Evolutionary conservation across 352 stramenopile species (phyloP).

Genomic region (Pythium myriotylum): DNA sequence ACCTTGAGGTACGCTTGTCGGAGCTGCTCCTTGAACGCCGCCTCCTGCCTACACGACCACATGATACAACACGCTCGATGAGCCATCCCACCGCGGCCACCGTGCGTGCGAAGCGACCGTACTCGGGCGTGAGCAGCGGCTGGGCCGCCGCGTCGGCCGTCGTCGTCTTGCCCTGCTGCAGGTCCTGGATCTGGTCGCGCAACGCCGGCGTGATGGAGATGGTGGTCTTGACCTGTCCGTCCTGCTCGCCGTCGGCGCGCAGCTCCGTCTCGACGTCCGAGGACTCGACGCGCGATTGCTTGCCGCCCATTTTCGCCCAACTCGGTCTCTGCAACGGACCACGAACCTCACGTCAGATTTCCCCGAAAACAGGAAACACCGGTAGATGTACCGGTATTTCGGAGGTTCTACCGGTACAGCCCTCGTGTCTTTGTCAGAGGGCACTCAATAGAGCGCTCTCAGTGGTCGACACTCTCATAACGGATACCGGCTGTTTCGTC

Average conservation of each 20-base stretch:
- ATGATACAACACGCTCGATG: neutral
- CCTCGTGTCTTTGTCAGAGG: neutral
- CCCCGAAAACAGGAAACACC: neutral
- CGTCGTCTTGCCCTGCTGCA: slow-evolving; percentile 25
- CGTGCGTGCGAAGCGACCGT: slow-evolving; percentile 24
- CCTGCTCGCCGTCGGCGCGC: slow-evolving; percentile 41
- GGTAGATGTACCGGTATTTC: slow-evolving; percentile 8
- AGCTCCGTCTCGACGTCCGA: slow-evolving; percentile 61
- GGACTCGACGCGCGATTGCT: slow-evolving; percentile 76
- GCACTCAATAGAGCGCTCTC: neutral
- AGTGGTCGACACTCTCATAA: neutral
- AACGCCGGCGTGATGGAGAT: slow-evolving; percentile 75
- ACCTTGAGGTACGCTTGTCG: slow-evolving; percentile 82
- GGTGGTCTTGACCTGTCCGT: slow-evolving; percentile 50
- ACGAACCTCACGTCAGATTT: slow-evolving; percentile 43
- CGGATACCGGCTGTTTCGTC: neutral
- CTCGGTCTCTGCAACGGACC: slow-evolving; percentile 6
- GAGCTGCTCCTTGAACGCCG: slow-evolving; percentile 68
- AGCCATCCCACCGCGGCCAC: no score
- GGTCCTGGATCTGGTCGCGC: slow-evolving; percentile 68
- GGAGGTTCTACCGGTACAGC: neutral
- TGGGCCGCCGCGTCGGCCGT: slow-evolving; percentile 6
- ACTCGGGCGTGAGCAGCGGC: slow-evolving; percentile 49
- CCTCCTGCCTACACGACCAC: slow-evolving; percentile 45
- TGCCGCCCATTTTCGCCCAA: slow-evolving; percentile 56